Base-by-base conservation (phyloP, 2,329 filamentous ascomycete genomes). In the Pseudocercospora vitis region DNA sequence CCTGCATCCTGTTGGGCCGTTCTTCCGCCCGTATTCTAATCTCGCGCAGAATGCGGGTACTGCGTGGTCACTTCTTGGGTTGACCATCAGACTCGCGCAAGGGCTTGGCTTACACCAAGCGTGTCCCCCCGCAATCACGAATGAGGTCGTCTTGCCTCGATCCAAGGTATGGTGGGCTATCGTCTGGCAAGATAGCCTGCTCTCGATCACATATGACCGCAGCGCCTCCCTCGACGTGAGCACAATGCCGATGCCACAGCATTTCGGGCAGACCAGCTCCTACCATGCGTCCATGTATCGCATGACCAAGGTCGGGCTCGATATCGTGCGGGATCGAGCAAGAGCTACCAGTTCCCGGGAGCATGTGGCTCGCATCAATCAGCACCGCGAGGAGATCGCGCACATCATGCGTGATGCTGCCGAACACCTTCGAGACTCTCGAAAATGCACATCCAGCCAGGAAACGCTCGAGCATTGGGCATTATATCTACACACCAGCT, bases 121-220 rank as follows among this genome's bases (percentile, higher is more conserved):
- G 61, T 82, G 81, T 40, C 79, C 80, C 32, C 74, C 76, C 18
- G 78, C 79, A 42, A 76, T 78, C 2, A 70, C 78, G 2, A 64
- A 72, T 5, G 78, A 82, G 48, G 69, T 70, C 18, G 73, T 60
- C 71, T 75, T 65, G 66, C 73, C 55, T 28, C 60, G 65, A 18
- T 65, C 65, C 3, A 64, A 63, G 40, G 54, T 67, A 11, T 78
- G 76, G 76, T 85, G 82, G 82, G 81, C 81, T 2, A 76, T 85
- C 59, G 75, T 84, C 26, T 85, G 82, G 82, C 82, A 85, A 64
- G 82, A 85, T 61, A 83, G 80, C 52, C 73, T 85, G 42, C 76
- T 85, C 19, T 84, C 81, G 7, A 78, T 85, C 26, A 84, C 81
- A 2, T 85, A 84, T 62, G 82, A 85, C 61, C 72, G 82, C 78